Evolutionary conservation across 306 rosid species (phyloP), one percentile per base, ranked within the genome.

Genomic region (Pyrus betulifolia): DNA sequence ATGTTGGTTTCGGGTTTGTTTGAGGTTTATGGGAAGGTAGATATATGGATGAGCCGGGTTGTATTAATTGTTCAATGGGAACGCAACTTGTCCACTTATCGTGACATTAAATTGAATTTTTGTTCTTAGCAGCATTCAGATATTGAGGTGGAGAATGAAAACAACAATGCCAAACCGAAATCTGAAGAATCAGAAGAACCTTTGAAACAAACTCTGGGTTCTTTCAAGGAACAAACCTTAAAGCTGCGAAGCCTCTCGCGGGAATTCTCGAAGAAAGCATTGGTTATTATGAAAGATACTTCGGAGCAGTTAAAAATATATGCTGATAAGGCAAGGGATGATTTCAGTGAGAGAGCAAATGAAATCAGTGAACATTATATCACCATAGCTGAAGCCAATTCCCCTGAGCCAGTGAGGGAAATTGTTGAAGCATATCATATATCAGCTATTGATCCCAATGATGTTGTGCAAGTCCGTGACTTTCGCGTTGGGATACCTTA

Each of bases 401-500:
- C 88, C 19, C 99, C 98, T 1, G 99, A 96, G 78, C 81, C 85
- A 25, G 90, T 96, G 74, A 91, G 87, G 87, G 97, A 91, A 74
- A 86, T 93, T 78, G 90, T 93, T 69, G 90, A 93, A 61, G 86
- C 94, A 11, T 88, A 88, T 80, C 82, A 92, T 61, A 58, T 88
- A 3, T 87, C 93, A 9, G 74, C 87, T 8, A 90, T 86, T 35
- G 94, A 90, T 82, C 84, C 91, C 46, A 86, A 57, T 14, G 91
- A 75, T 23, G 85, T 89, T 70, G 87, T 97, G 15, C 83, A 78
- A 72, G 79, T 88, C 71, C 87, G 85, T 8, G 99, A 93, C 85
- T 96, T 92, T 79, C 88, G 90, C 70, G 86, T 91, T 71, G 99
- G 99, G 76, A 84, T 96, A 68, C 99, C 99, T 13, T 96, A 96